phyloP scores from a whole-genome alignment of 208 protist species.

The Eutreptiella sp. region DNA sequence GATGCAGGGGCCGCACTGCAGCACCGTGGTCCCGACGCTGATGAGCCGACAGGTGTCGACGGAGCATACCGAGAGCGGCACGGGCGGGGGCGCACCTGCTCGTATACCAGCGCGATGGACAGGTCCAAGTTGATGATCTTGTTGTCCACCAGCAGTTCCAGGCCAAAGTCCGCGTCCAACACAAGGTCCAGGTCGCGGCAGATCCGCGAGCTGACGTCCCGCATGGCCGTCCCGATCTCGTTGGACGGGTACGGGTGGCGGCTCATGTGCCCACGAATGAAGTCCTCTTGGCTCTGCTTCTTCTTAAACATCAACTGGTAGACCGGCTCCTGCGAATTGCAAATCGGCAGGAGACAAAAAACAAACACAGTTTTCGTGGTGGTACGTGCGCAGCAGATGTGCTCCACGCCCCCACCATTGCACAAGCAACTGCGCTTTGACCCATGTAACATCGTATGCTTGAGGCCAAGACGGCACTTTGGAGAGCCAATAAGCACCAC shows the following conservation, averaged over 20 bases:
- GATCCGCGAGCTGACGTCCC: background rate
- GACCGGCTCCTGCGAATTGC: conserved; percentile 33
- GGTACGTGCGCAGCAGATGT: too few species aligned
- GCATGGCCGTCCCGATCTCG: conserved; percentile 33
- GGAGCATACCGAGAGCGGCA: conserved; percentile 47
- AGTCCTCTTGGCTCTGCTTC: conserved; percentile 63
- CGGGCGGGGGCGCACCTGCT: too few species aligned
- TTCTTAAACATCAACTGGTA: conserved; percentile 52
- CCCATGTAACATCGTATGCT: too few species aligned
- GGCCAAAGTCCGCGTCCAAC: conserved; percentile 56
- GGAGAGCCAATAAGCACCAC: too few species aligned
- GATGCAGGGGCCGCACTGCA: too few species aligned
- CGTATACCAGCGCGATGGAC: conserved; percentile 58
- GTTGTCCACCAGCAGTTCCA: conserved; percentile 66
- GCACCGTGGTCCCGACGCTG: background rate
- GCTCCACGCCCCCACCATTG: too few species aligned
- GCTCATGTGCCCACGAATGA: conserved; percentile 65
- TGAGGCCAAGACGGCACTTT: too few species aligned
- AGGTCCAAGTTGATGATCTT: conserved; percentile 71
- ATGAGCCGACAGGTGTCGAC: too few species aligned
- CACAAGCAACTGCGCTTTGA: too few species aligned
- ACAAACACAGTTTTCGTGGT: too few species aligned
- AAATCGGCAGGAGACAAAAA: too few species aligned
- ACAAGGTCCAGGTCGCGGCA: conserved; percentile 13
- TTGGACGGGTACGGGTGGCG: conserved; percentile 53